phyloP scores from a whole-genome alignment of 768 basidiomycete genomes.

The Leccinellum rugosiceps region DNA sequence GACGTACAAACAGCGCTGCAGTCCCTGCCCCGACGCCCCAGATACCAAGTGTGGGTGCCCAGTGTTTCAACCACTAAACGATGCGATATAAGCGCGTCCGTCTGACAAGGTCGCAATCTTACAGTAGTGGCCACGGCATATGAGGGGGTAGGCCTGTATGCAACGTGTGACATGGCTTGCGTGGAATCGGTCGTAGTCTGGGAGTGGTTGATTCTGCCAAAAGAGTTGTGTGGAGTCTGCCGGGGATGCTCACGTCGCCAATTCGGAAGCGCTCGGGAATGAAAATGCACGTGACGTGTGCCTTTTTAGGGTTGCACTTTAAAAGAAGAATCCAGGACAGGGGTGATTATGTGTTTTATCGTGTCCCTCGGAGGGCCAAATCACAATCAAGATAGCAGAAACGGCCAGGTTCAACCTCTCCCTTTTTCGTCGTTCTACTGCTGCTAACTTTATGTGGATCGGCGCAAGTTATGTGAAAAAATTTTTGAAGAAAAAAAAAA shows the following conservation, averaged over 20 bases:
- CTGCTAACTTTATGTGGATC: background rate
- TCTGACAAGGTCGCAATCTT: constrained; percentile 14
- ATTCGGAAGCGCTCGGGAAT: constrained; percentile 13
- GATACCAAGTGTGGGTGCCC: constrained; percentile 57
- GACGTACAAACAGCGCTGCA: constrained; percentile 59
- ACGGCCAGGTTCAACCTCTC: too few relatives aligned
- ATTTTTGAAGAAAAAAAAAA: too few relatives aligned
- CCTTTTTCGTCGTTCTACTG: background rate
- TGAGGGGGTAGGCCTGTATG: constrained; percentile 39
- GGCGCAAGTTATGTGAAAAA: background rate
- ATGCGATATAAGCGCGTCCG: background rate
- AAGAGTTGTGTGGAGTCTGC: background rate
- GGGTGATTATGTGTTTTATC: too few relatives aligned
- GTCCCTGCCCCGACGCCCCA: constrained; percentile 74
- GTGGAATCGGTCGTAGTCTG: background rate
- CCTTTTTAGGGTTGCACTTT: background rate
- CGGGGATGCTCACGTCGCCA: background rate
- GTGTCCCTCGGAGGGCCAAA: too few relatives aligned
- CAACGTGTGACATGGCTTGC: constrained; percentile 41
- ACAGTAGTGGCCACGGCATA: constrained; percentile 38
- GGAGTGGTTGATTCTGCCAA: background rate
- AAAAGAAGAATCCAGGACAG: too few relatives aligned
- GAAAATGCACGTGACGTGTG: constrained; percentile 16
- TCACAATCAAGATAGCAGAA: too few relatives aligned
- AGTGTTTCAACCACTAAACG: constrained; percentile 48